Base-by-base conservation (phyloP, 78 protist species). In the Chrysochromulina parva region DNA sequence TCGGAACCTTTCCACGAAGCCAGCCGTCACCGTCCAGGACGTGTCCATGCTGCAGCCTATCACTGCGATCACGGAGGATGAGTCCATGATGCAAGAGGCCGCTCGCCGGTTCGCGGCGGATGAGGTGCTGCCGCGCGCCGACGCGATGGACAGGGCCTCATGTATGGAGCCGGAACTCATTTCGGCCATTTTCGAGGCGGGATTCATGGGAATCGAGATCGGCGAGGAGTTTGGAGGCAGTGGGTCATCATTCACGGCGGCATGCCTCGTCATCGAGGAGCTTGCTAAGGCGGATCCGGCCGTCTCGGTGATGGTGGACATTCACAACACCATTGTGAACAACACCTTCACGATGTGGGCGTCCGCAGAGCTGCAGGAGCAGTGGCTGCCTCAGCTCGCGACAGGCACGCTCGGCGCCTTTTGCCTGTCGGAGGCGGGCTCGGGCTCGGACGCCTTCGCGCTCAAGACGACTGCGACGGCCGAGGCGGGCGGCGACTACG, bases 371-470 rank as follows among this genome's bases (percentile, higher is more conserved):
- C 95, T 93, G 76, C 85, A 93, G 82, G 69, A 24, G 52, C 69
- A 93, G 88, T 97, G 91, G 74, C 95, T 97, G 19, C 93, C 95
- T 38, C 91, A 81, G 50, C 95, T 97, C 73, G 93, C 98, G 20
- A 19, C 90, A 3, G 95, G 94, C 88, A 92, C 90, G 50, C 86
- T 97, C 10, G 99, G 98, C 47, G 94, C 96, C 78, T 97, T 97
- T 88, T 96, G 97, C 66, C 93, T 97, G n/a, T 91, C 96, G 28
- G 99, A 97, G 89, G 73, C 95, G 5, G 94, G 96, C 38, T 78
- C 94, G 50, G 99, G 99, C 3, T 74, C 93, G 6, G 99, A 97
- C 90, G 99, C 99, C 10, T 97, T 97, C 54, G 97, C 99, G n/a
- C 92, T 97, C 28, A 91, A 87, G 62, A 96, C 98, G 17, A 85